phyloP scores from a whole-genome alignment of 2,329 filamentous ascomycete species.

The Neonectria coccinea region DNA sequence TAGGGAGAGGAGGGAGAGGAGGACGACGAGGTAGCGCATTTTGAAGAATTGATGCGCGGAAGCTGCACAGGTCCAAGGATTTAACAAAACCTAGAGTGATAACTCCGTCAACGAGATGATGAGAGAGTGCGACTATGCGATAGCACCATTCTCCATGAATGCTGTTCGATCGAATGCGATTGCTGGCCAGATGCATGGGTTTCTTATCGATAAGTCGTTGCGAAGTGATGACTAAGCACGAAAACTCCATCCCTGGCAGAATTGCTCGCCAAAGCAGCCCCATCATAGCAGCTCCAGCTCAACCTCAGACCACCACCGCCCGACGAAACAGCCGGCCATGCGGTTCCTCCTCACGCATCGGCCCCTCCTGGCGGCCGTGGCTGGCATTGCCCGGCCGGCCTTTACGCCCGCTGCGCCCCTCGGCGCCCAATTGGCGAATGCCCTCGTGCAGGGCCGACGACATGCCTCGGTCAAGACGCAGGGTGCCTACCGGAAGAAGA shows the following conservation, averaged over 20 bases:
- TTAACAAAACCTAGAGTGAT: constrained; percentile 8
- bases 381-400: constrained; percentile 46
- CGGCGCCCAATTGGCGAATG: constrained; percentile 52
- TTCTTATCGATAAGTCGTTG: constrained; percentile 44
- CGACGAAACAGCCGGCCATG: constrained; percentile 53
- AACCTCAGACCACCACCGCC: constrained; percentile 51
- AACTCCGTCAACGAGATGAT: constrained; percentile 2
- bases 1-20: constrained; percentile 71
- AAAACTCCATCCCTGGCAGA: constrained; percentile 42
- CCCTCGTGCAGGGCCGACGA: constrained; percentile 62
- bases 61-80: not conserved
- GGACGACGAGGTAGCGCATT: constrained; percentile 53
- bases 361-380: constrained; percentile 57
- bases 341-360: constrained; percentile 61
- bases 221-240: constrained; percentile 44
- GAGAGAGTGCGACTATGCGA: constrained; percentile 3
- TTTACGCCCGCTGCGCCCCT: constrained; percentile 37
- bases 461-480: constrained; percentile 72
- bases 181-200: constrained; percentile 42
- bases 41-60: constrained; percentile 27
- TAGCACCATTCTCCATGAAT: constrained; percentile 8
- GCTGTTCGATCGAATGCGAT: constrained; percentile 13
- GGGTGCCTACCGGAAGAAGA: constrained; percentile 74
- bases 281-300: constrained; percentile 36
- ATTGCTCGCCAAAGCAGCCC: constrained; percentile 28